A percentile compares a stretch with the other conserved stretches of the same genome.
Conservation (phyloP, 176 grass and related monocot genomes). For the Pontederia paniculata region DNA sequence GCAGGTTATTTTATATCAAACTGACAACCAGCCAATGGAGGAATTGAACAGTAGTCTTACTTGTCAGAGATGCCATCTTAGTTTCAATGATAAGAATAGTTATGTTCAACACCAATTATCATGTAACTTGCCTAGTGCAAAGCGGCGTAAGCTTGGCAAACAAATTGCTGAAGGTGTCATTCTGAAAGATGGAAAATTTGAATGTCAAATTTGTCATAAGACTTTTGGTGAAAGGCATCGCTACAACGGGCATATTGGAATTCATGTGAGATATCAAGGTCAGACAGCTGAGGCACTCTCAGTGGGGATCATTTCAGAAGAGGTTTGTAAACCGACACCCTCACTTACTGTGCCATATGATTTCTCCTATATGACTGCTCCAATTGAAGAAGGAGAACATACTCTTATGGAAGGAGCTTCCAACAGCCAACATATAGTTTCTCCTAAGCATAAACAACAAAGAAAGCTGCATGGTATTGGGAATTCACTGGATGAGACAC, state of each 20-base stretch:
- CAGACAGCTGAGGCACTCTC: slow-evolving; percentile 43
- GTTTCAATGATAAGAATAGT: slow-evolving; percentile 25
- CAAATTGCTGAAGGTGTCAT: slow-evolving; percentile 28
- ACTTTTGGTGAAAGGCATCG: slow-evolving; percentile 52
- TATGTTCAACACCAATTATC: slow-evolving; percentile 49
- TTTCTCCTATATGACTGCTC: slow-evolving; percentile 2
- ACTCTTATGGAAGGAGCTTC: slow-evolving; percentile 4
- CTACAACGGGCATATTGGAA: slow-evolving; percentile 57
- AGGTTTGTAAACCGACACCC: slow-evolving; percentile 14
- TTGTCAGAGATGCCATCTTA: too few species aligned
- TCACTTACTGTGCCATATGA: slow-evolving; percentile 20
- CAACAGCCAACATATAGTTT: not conserved
- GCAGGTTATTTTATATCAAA: slow-evolving; percentile 22
- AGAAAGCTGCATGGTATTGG: too few species aligned
- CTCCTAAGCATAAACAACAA: too few species aligned
- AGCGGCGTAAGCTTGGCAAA: slow-evolving; percentile 50
- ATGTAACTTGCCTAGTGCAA: slow-evolving; percentile 43
- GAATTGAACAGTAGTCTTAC: not conserved
- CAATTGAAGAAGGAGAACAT: slow-evolving; percentile 16
- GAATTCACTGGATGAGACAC: too few species aligned
- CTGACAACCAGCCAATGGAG: slow-evolving; percentile 18
- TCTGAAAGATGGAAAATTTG: slow-evolving; percentile 67
- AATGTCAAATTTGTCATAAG: slow-evolving; percentile 70
- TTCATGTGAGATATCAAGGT: slow-evolving; percentile 65
- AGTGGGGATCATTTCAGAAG: slow-evolving; percentile 20